These are phyloP conservation scores for Ceratobasidium papillatum DNA, from an alignment of 1,284 basidiomycete species.

Conservation along the genomic window DNA sequence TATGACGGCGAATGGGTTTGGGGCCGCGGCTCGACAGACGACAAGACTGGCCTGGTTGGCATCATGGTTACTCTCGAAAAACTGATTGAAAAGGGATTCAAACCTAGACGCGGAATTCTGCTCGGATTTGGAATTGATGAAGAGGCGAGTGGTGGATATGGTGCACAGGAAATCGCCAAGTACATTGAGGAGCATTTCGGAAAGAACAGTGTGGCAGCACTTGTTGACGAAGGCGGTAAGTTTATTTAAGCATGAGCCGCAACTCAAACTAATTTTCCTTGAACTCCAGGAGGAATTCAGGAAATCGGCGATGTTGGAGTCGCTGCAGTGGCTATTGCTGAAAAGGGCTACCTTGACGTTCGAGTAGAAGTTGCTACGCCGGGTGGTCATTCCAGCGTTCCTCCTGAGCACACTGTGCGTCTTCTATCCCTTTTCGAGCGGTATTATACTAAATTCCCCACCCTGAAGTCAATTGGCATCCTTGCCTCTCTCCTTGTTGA, in stretches of 20 bases:
- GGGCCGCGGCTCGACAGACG: conserved; percentile 59
- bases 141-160: conserved; percentile 52
- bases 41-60: conserved; percentile 52
- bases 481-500: conserved; percentile 63
- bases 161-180: conserved; percentile 49
- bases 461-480: conserved; percentile 61
- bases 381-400: conserved; percentile 48
- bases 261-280: background rate
- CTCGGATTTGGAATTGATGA: conserved; percentile 62
- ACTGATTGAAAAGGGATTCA: conserved; percentile 55
- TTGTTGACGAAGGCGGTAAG: conserved; percentile 55
- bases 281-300: conserved; percentile 51
- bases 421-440: background rate
- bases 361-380: conserved; percentile 46
- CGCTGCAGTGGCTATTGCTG: conserved; percentile 56
- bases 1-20: conserved; percentile 59
- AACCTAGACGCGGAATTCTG: conserved; percentile 56
- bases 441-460: background rate
- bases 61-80: conserved; percentile 52
- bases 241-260: background rate
- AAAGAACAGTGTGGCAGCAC: conserved; percentile 52
- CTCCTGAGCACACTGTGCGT: conserved; percentile 43
- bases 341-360: conserved; percentile 54
- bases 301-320: conserved; percentile 53
- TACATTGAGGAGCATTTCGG: conserved; percentile 54